A percentile compares a stretch with the other conserved stretches of the same genome.
Evolutionary conservation across 345 rosid genomes (phyloP).

Genomic region (Syzygium jambos): DNA sequence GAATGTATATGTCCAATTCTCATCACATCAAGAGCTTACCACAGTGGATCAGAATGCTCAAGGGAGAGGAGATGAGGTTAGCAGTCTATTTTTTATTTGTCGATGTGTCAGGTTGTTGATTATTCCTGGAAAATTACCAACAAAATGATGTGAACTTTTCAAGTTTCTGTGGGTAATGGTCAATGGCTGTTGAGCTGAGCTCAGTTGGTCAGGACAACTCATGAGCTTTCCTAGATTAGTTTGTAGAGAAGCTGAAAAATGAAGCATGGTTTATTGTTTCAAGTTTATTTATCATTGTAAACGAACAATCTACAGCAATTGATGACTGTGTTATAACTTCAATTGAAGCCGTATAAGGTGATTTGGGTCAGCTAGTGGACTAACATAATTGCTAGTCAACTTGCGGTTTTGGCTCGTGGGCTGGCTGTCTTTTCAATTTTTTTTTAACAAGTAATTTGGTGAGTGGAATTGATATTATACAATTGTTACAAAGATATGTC

Average conservation of each 20-base stretch:
- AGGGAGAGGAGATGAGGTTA: conserved; percentile 93
- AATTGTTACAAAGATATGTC: neutral
- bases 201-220: neutral
- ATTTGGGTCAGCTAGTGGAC: neutral
- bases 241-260: neutral
- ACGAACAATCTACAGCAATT: neutral
- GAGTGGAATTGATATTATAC: neutral
- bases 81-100: neutral
- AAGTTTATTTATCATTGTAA: neutral
- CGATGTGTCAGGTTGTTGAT: neutral
- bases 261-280: neutral
- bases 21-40: conserved; percentile 98
- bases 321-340: neutral
- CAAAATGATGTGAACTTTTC: neutral
- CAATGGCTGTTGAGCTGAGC: conserved; percentile 11
- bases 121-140: neutral
- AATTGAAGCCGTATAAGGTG: neutral
- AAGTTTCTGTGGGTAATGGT: neutral
- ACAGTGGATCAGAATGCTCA: conserved; percentile 90
- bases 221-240: neutral
- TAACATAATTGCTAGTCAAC: neutral
- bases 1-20: conserved; percentile 93
- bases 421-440: neutral
- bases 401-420: neutral
- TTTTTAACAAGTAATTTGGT: neutral